Evolutionary conservation across 371 early-diverging fungal species (phyloP).

Genomic region (Syncephalis plumigaleata): DNA sequence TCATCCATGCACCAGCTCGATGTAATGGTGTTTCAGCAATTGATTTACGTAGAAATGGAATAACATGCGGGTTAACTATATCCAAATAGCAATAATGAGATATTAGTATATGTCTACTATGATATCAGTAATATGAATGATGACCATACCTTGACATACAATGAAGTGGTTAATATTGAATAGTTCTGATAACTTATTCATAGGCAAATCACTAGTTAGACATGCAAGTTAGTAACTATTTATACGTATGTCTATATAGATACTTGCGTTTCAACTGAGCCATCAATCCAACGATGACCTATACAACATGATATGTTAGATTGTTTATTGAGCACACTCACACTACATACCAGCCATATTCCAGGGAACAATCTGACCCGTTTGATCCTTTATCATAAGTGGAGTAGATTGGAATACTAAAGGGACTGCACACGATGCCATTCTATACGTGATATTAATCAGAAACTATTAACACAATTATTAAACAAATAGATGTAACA

Average conservation of each 20-base stretch:
- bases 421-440: conserved; percentile 60
- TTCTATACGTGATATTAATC: conserved; percentile 13
- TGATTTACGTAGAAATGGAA: conserved; percentile 52
- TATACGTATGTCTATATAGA: background rate
- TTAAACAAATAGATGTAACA: background rate
- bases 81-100: no score
- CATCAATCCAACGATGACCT: conserved; percentile 48
- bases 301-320: background rate
- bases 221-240: background rate
- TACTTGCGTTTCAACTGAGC: conserved; percentile 38
- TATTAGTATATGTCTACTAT: background rate
- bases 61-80: conserved; percentile 68
- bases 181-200: conserved; percentile 56
- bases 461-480: no score
- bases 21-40: conserved; percentile 25
- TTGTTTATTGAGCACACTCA: background rate
- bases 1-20: conserved; percentile 24
- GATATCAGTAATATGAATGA: background rate
- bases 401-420: conserved; percentile 45
- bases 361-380: conserved; percentile 54
- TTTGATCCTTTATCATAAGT: conserved; percentile 44
- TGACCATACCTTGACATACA: conserved; percentile 41
- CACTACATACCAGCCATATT: conserved; percentile 41
- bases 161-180: conserved; percentile 76
- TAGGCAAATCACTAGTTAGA: conserved; percentile 31